Evolutionary conservation across 768 basidiomycete genomes (phyloP), one percentile per base, ranked within the genome.

Genomic region (Termitomyces sp.): DNA sequence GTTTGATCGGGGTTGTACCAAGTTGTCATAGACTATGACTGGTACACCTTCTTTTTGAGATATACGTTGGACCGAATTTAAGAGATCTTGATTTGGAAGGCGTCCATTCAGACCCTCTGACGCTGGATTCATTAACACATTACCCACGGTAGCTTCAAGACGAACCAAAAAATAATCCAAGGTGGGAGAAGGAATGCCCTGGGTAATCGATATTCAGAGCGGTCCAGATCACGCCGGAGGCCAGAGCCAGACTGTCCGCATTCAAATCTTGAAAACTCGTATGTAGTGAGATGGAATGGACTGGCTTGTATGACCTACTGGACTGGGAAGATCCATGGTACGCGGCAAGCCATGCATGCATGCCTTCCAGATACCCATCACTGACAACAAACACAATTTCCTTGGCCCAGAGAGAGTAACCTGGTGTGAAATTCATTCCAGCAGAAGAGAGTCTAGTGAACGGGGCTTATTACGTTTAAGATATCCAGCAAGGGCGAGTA

Each of bases 121-220:
- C 22, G 36, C 46, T 48, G 30, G 43, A 35, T 33, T 56, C 45
- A 52, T 1, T 33, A 52, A 18, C 5, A 3, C n/a, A 30, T 14
- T 30, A 18, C 13, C 40, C 52, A 40, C 13, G 18, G 26, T 14
- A 14, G 9, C 20, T 41, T 26, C 40, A 52, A 45, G 16, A 65
- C 86, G 55, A 18, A 94, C 96, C 96, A 70, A 88, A 91, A 74
- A 93, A 98, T 10, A 98, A 73, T n/a, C 97, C 96, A 2, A 98
- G 77, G 67, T 98, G 92, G 10, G 90, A 93, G 72, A 98, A 96
- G 0, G 95, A 98, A 71, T 99, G 96, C 0, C 94, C 91, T 0
- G 94, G 92, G 70, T 98, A 98, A 69, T 98, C 97, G 44, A 99
- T 84, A 63, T 90, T 90, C 47, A 99, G 72, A 11, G 94, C 94